Evolutionary conservation across 495 filamentous ascomycete species (phyloP).

Genomic region (Trichocladium antarcticum): DNA sequence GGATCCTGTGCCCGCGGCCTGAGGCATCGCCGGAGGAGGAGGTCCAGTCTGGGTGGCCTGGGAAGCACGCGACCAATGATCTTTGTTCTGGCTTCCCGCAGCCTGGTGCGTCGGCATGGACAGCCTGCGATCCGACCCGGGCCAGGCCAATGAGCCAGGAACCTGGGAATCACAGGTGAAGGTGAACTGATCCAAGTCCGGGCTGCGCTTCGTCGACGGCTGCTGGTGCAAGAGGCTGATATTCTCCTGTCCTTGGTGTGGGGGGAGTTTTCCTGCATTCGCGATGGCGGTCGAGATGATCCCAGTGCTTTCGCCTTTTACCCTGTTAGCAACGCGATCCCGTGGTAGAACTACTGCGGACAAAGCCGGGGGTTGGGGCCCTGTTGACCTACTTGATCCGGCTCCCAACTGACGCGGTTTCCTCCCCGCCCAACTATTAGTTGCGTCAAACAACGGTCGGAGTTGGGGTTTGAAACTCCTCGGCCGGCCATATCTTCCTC

Average conservation of each 20-base stretch:
- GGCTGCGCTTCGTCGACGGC: constrained; percentile 44
- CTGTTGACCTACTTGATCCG: constrained; percentile 32
- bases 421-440: constrained; percentile 43
- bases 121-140: constrained; percentile 42
- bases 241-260: constrained; percentile 55
- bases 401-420: constrained; percentile 36
- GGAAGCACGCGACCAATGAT: constrained; percentile 10
- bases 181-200: constrained; percentile 74
- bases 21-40: background rate
- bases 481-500: constrained; percentile 64
- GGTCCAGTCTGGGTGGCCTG: constrained; percentile 8
- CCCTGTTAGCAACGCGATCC: background rate
- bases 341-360: no score
- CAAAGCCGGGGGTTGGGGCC: background rate
- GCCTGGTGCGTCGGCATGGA: constrained; percentile 3
- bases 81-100: constrained; percentile 6
- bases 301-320: constrained; percentile 46
- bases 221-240: constrained; percentile 65
- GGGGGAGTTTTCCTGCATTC: constrained; percentile 62
- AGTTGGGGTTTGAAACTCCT: constrained; percentile 57
- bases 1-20: background rate
- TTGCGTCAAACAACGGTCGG: constrained; percentile 40
- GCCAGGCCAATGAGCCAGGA: constrained; percentile 38
- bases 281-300: constrained; percentile 88
- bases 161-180: constrained; percentile 68